These are phyloP conservation scores for Ceratobasidium sp. DNA, from an alignment of 1,284 basidiomycete species.

Conservation along the genomic window DNA sequence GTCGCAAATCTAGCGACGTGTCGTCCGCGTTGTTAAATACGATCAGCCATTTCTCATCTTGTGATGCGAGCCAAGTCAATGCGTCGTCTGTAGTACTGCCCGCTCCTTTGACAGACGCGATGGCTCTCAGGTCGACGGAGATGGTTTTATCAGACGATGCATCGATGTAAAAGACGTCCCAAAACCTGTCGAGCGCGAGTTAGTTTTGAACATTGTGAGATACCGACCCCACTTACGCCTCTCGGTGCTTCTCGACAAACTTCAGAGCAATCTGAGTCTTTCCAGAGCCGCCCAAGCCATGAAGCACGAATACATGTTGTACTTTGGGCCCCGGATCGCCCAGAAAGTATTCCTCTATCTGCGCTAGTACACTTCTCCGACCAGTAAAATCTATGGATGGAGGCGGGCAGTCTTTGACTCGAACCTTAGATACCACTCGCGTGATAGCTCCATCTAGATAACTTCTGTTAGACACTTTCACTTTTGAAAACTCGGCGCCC, in stretches of 20 bases:
- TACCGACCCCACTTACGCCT: background rate
- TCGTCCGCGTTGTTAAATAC: conserved; percentile 17
- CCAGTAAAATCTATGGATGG: background rate
- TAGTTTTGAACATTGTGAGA: background rate
- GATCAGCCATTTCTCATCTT: conserved; percentile 1
- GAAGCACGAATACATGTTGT: conserved; percentile 12
- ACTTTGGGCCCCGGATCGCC: background rate
- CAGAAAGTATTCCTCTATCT: background rate
- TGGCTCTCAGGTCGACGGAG: background rate
- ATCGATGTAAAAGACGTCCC: conserved; percentile 24
- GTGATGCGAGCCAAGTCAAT: conserved; percentile 16
- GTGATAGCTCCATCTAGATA: background rate
- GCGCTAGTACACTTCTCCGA: background rate
- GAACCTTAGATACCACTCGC: background rate
- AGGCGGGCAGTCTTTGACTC: background rate
- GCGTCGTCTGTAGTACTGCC: background rate
- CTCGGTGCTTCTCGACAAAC: conserved; percentile 1
- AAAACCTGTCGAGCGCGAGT: background rate
- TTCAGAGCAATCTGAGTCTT: conserved; percentile 17
- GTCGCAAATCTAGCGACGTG: background rate
- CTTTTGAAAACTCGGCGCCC: background rate
- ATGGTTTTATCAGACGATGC: conserved; percentile 7
- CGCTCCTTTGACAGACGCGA: background rate
- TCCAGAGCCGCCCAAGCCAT: conserved; percentile 17
- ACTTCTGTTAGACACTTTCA: background rate